These are phyloP conservation scores for Dactylis glomerata DNA, from an alignment of 176 grass and related monocot genomes.

Conservation along the genomic window DNA sequence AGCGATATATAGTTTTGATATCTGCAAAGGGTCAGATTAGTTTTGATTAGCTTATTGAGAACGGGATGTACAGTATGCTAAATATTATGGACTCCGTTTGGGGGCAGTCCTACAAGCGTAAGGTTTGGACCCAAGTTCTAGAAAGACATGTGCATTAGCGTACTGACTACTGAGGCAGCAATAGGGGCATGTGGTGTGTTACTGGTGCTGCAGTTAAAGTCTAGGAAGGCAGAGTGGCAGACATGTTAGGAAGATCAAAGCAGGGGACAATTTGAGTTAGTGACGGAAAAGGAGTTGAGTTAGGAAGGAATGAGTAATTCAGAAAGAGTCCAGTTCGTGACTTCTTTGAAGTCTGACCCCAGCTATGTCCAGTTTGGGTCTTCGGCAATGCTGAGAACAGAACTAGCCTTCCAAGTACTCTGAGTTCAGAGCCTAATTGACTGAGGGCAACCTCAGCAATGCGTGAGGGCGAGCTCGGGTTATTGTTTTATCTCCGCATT, in stretches of 20 bases:
- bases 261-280: background rate
- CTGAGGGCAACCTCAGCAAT: background rate
- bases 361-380: background rate
- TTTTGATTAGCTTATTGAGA: background rate
- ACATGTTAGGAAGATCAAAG: background rate
- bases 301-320: background rate
- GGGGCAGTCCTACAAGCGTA: background rate
- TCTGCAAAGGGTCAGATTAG: background rate
- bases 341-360: background rate
- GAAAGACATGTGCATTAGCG: background rate
- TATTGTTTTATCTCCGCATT: background rate
- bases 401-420: background rate
- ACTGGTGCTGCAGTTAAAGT: background rate
- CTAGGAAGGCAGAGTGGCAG: background rate
- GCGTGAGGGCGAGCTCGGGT: background rate
- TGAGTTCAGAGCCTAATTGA: background rate
- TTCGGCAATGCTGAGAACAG: background rate
- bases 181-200: background rate
- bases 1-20: background rate
- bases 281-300: background rate
- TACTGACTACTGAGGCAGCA: background rate
- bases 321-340: background rate
- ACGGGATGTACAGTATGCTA: background rate
- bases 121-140: background rate
- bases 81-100: background rate